A percentile compares a stretch with the other conserved stretches of the same genome.
Evolutionary conservation across 179 eudicot species (phyloP).

Genomic region (Drosera spatulata): DNA sequence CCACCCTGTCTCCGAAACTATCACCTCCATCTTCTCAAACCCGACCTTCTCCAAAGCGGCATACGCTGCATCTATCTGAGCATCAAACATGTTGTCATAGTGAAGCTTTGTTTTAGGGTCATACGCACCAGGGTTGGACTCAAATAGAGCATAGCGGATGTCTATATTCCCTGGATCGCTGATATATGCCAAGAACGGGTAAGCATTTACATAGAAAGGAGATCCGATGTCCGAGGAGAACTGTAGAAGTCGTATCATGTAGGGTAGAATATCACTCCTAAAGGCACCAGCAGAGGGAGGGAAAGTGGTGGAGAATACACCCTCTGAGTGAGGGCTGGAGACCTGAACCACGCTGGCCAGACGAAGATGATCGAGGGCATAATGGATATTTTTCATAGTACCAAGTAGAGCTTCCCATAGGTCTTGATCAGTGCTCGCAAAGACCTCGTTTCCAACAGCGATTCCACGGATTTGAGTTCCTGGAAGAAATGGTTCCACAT

Average conservation of each 20-base stretch:
- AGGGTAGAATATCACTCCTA: constrained; percentile 41
- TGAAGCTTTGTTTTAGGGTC: constrained; percentile 58
- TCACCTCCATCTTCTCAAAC: constrained; percentile 56
- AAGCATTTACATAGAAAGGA: constrained; percentile 72
- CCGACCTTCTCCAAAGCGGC: constrained; percentile 63
- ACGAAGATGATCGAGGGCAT: constrained; percentile 35
- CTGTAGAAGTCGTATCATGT: constrained; percentile 48
- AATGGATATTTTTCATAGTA: constrained; percentile 50
- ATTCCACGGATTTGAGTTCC: constrained; percentile 54
- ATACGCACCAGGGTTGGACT: constrained; percentile 40
- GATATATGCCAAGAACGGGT: constrained; percentile 78
- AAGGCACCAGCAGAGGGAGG: constrained; percentile 75
- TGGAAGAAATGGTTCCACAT: constrained; percentile 54
- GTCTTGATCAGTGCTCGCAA: constrained; percentile 36
- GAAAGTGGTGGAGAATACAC: constrained; percentile 50
- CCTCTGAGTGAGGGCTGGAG: constrained; percentile 75
- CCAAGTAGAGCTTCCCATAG: constrained; percentile 55
- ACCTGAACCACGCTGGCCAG: constrained; percentile 35
- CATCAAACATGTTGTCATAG: constrained; percentile 83
- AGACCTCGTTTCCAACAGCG: constrained; percentile 77
- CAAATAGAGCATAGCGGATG: constrained; percentile 54
- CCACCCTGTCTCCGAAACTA: constrained; percentile 97
- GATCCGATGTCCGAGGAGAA: constrained; percentile 45
- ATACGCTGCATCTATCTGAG: constrained; percentile 73
- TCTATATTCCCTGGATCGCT: constrained; percentile 57